phyloP scores from a whole-genome alignment of 2,329 filamentous ascomycete species.

The Bipolaris victoriae region DNA sequence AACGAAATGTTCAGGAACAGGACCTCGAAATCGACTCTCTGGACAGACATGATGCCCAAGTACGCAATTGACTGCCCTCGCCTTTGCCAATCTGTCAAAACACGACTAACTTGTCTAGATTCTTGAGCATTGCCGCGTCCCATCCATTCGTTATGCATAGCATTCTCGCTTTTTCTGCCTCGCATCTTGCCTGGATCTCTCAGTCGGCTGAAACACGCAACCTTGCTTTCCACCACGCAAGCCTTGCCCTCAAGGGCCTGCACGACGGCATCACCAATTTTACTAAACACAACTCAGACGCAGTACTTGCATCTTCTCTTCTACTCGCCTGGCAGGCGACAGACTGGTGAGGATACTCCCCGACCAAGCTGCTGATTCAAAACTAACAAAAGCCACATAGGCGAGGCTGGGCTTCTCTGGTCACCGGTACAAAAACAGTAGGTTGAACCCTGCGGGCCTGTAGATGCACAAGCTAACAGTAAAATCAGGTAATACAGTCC shows the following conservation, averaged over 20 bases:
- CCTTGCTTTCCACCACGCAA: slow-evolving; percentile 87
- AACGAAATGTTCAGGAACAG: slow-evolving; percentile 78
- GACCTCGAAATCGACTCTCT: slow-evolving; percentile 84
- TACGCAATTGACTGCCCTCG: slow-evolving; percentile 58
- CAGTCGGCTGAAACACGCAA: slow-evolving; percentile 84
- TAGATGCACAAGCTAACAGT: slow-evolving; percentile 18
- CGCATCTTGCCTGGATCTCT: slow-evolving; percentile 88
- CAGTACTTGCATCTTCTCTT: slow-evolving; percentile 87
- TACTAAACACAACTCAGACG: slow-evolving; percentile 85
- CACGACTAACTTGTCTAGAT: slow-evolving; percentile 58
- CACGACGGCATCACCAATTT: slow-evolving; percentile 87
- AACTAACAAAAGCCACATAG: slow-evolving; percentile 54
- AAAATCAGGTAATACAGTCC: slow-evolving; percentile 75
- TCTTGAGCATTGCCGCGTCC: slow-evolving; percentile 80
- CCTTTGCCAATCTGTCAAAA: slow-evolving; percentile 16
- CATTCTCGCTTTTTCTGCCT: slow-evolving; percentile 90
- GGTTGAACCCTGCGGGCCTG: slow-evolving; percentile 45
- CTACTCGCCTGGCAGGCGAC: slow-evolving; percentile 95
- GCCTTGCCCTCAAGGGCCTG: slow-evolving; percentile 82
- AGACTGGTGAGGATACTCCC: slow-evolving; percentile 75
- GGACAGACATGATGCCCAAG: slow-evolving; percentile 92
- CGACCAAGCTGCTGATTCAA: not conserved
- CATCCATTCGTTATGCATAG: slow-evolving; percentile 94
- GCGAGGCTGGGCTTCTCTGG: slow-evolving; percentile 90
- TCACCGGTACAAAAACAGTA: slow-evolving; percentile 89